Evolutionary conservation across 257 asterid genomes (phyloP).

Genomic region (Petunia secreta): DNA sequence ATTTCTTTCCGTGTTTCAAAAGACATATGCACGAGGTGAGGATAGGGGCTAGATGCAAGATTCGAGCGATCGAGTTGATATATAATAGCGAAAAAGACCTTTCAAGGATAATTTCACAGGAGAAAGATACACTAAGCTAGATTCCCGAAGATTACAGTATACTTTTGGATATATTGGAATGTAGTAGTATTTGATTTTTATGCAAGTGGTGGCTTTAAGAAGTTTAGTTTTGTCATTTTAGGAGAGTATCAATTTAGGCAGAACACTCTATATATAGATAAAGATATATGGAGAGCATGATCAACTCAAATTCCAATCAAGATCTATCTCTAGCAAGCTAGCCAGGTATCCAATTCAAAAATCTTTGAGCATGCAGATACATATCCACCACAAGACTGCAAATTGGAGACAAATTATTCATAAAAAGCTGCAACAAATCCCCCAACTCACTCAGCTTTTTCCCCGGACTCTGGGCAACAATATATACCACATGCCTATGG

Average conservation of each 20-base stretch:
- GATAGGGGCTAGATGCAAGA: no score
- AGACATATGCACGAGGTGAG: no score
- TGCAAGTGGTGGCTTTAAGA: not conserved
- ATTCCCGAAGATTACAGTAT: not conserved
- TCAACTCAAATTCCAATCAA: not conserved
- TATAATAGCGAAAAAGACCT: not conserved
- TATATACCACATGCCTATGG: not conserved
- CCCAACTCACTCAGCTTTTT: not conserved
- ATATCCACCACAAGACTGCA: no score
- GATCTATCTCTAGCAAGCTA: not conserved
- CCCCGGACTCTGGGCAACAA: not conserved
- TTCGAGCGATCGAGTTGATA: not conserved
- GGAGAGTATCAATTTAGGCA: not conserved
- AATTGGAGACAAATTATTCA: not conserved
- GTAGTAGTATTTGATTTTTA: not conserved
- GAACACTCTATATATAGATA: not conserved
- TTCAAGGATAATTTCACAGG: not conserved
- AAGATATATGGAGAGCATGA: not conserved
- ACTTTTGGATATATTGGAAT: not conserved
- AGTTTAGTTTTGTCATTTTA: not conserved
- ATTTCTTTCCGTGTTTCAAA: no score
- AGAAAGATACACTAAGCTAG: not conserved
- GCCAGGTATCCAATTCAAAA: not conserved
- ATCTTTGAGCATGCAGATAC: not conserved
- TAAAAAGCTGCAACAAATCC: slow-evolving; percentile 15